Base-by-base conservation (phyloP, 495 filamentous ascomycete genomes). In the Neurospora sp. region DNA sequence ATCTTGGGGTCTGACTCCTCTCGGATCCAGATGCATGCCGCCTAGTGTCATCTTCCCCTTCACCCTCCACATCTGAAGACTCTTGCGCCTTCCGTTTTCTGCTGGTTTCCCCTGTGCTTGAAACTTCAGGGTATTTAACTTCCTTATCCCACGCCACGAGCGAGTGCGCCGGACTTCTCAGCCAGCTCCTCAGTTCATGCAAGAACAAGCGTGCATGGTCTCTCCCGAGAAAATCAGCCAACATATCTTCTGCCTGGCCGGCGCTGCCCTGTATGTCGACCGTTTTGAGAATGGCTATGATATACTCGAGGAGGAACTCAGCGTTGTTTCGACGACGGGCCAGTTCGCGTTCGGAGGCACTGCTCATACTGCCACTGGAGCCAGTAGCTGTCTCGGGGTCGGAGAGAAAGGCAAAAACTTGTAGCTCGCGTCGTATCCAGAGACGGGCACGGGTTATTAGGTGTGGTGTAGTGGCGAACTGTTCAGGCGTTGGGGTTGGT, bases 291-390 rank as follows among this genome's bases (percentile, higher is more conserved):
- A 99, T 94, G 39, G 92, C 92, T 69, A 98, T 82, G 72, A 96
- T 88, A 77, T 97, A 97, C 76, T 96, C 93, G 28, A 97, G 89
- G 34, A 99, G 79, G 73, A 97, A 99, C 77, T 97, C 95, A 15
- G 92, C 90, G 79, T 95, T 96, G 75, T 91, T 92, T 4, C 87
- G 86, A 59, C 89, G 85, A 45, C 89, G 86, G 69, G 73, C 74
- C 62, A 75, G 78, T 71, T 74, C 73, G 70, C 82, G 76, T 0
- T 84, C 78, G 6, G 82, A 82, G 9, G 70, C 70, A 11, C 81
- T 71, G 2, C 79, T n/a, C 5, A 74, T 74, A 70, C 70, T 72
- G 40, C 76, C 73, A 72, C 85, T 83, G 69, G 6, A 5, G 71
- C 72, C 77, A 54, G 76, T 72, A 31, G 38, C 31, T 19, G 73